Evolutionary conservation across 805 yeast species (phyloP).

Genomic region (Metschnikowia noctiluminum): DNA sequence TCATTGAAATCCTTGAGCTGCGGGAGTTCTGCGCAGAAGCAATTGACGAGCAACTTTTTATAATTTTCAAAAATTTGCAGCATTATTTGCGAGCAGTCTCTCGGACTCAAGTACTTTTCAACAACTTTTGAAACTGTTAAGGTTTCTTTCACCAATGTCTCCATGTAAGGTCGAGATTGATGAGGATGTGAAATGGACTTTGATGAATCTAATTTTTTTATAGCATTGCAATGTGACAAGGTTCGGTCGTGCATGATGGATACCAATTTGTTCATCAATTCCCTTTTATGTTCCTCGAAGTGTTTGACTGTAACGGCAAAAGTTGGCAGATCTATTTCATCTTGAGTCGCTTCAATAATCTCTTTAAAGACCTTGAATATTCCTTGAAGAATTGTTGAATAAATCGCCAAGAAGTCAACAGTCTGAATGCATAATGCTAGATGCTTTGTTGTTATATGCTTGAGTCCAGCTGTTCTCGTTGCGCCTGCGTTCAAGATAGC

Average conservation of each 20-base stretch:
- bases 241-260: conserved; percentile 69
- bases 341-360: conserved; percentile 3
- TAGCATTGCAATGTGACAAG: conserved; percentile 45
- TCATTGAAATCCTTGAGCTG: conserved; percentile 49
- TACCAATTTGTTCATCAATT: conserved; percentile 61
- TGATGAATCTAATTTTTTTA: conserved; percentile 50
- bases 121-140: conserved; percentile 59
- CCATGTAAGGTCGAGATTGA: conserved; percentile 63
- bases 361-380: conserved; percentile 10
- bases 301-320: conserved; percentile 32
- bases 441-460: conserved; percentile 71
- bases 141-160: conserved; percentile 61
- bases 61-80: conserved; percentile 55
- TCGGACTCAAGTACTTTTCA: conserved; percentile 52
- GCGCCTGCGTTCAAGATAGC: conserved; percentile 75
- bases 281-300: conserved; percentile 59
- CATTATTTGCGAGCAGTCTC: conserved; percentile 43
- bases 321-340: conserved; percentile 24
- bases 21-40: conserved; percentile 46
- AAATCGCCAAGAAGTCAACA: conserved; percentile 43
- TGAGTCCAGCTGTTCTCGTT: conserved; percentile 66
- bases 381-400: conserved; percentile 32
- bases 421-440: conserved; percentile 65
- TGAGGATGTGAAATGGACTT: conserved; percentile 38
- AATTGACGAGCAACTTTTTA: conserved; percentile 50